Base-by-base conservation (phyloP, 78 protist genomes). In the Dictyostelium intermedium region DNA sequence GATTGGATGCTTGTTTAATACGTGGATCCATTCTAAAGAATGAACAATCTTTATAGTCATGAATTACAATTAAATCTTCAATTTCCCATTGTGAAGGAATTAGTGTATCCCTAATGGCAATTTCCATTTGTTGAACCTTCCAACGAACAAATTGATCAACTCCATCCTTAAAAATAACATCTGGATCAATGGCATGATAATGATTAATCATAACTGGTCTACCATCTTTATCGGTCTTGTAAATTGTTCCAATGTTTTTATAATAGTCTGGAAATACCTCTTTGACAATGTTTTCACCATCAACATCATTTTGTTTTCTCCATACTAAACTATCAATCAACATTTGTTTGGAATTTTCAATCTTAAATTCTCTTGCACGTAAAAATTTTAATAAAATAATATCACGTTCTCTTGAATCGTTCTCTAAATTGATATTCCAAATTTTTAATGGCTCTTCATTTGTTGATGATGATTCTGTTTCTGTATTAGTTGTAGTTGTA, bases 41-140 rank as follows among this genome's bases (percentile, higher is more conserved):
- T 10, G 94, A 89, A 14, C 82, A 84, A 69, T 77, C 94, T 47
- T 89, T 78, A 16, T 89, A 89, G 73, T 89, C 94, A 27, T 89
- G 94, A 10, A 89, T 83, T 0, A 89, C 94, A 6, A 89, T 63
- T 20, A 89, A 27, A 32, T 53, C 35, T 30, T 80, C 87, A 16
- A 39, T 70, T 35, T 16, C 32, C 85, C 84, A 89, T 11, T 72
- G 53, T 6, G 63, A 61, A 3, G 78, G 41, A 2, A 13, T n/a
- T 2, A 89, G 25, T 23, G 35, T 10, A 1, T 63, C n/a, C 4
- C 37, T 30, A 35, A 80, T 80, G 5, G 84, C 27, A 11, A 20
- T n/a, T 50, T 89, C 94, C 94, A 89, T 89, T 32, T 89, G 94
- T 5, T 45, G 69, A 1, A 89, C 87, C 23, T 89, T 89, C 87